Evolutionary conservation across 2,329 filamentous ascomycete species (phyloP), one percentile per base, ranked within the genome.

Genomic region (Verticillium dahliae): DNA sequence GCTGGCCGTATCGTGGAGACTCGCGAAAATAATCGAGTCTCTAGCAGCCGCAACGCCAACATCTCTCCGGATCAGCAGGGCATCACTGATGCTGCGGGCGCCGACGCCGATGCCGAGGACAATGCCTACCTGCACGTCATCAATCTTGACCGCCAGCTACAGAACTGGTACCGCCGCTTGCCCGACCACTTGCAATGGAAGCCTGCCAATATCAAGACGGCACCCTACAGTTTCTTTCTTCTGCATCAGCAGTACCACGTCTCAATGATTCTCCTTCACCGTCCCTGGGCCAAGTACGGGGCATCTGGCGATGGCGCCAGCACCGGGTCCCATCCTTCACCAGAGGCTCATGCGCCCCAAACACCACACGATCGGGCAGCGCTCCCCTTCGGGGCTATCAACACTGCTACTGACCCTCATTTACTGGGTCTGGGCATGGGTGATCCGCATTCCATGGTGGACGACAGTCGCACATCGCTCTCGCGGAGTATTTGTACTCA

Each of bases 221-320:
- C 71, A 37, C 80, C 67, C 64, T 80, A 74, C 76, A 80, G 71
- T 69, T 87, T 76, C 73, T 84, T 84, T 67, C 67, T 84, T 9
- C 70, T 84, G 9, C 81, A 84, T 63, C 81, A 84, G 67, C 81
- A 84, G 66, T 85, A 84, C 61, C 81, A 84, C 59, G 77, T 78
- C 11, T 78, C 76, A 57, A 75, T 83, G 70, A 82, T 84, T 58
- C 70, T 84, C 11, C 73, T 84, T 6, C 82, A 84, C 65, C 73
- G 81, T 1, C 80, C 81, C 0, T 84, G 82, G 74, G 80, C 81
- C 22, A 76, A 77, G 61, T 84, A 84, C 62, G 78, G 77, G 13
- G 74, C 78, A 34, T 63, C 70, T 2, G 64, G 70, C 31, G 63
- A 76, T 66, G 63, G 71, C 65, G 56, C 67, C 6, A 72, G 68